Evolutionary conservation across 306 rosid genomes (phyloP).

Genomic region (Vachellia pachyceras): DNA sequence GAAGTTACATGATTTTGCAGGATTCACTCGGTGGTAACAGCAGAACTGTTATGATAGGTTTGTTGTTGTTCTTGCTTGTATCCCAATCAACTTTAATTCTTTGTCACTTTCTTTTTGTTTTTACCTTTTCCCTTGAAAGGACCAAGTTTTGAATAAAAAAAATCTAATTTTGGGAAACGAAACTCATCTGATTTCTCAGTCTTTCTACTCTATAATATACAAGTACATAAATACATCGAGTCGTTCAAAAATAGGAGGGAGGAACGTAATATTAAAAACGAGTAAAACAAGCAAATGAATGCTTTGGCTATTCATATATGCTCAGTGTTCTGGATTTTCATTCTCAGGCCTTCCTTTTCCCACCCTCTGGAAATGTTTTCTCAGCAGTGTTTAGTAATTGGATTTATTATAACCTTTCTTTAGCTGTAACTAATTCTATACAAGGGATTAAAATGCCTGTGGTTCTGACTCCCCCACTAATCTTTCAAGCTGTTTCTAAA

Average conservation of each 20-base stretch:
- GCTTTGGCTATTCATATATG: slow-evolving; percentile 17
- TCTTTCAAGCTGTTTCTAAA: slow-evolving; percentile 33
- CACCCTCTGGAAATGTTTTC: slow-evolving; percentile 20
- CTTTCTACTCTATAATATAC: neutral
- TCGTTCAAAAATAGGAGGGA: slow-evolving; percentile 30
- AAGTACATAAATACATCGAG: neutral
- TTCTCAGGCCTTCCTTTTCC: slow-evolving; percentile 20
- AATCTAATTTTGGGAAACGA: slow-evolving; percentile 27
- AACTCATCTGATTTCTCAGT: slow-evolving; percentile 17
- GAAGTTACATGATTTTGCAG: slow-evolving; percentile 62
- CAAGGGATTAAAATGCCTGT: slow-evolving; percentile 11
- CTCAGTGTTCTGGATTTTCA: slow-evolving; percentile 12
- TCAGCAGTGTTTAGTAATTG: slow-evolving; percentile 5
- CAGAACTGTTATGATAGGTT: slow-evolving; percentile 99
- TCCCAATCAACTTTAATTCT: slow-evolving; percentile 1
- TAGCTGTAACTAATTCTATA: slow-evolving; percentile 31
- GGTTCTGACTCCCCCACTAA: slow-evolving; percentile 22
- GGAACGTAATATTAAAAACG: slow-evolving; percentile 25
- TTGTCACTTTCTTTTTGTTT: neutral
- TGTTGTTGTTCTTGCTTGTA: slow-evolving; percentile 31
- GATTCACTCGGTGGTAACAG: slow-evolving; percentile 99
- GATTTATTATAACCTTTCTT: slow-evolving; percentile 23
- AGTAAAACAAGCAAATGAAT: slow-evolving; percentile 20
- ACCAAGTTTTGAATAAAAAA: neutral
- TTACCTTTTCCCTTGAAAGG: neutral